phyloP scores from a whole-genome alignment of 352 stramenopile species.

The Globisporangium sylvaticum region DNA sequence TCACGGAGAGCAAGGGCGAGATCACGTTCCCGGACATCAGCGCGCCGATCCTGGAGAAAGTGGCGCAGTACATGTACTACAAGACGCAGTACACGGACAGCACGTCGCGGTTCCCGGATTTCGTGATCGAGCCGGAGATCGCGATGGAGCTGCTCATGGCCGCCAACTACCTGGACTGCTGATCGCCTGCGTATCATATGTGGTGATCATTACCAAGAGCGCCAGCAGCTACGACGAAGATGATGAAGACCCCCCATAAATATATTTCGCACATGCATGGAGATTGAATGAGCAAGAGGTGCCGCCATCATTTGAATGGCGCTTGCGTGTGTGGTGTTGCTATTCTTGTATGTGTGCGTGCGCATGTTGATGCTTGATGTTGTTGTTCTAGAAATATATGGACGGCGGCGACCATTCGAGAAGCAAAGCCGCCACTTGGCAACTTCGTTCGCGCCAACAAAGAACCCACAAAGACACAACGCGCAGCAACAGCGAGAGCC shows the following conservation, averaged over 20 bases:
- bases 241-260: not conserved
- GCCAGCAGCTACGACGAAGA: not conserved
- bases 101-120: constrained; percentile 94
- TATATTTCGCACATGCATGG: not conserved
- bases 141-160: constrained; percentile 97
- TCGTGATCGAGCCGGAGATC: constrained; percentile 97
- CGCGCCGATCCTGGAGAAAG: constrained; percentile 95
- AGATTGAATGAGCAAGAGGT: not conserved
- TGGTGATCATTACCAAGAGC: not conserved
- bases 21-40: constrained; percentile 97
- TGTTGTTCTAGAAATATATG: constrained; percentile 5
- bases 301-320: not conserved
- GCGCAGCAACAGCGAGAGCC: not conserved
- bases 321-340: not conserved
- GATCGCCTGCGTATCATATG: constrained; percentile 8
- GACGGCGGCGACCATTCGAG: constrained; percentile 5
- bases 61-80: constrained; percentile 99
- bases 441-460: not conserved
- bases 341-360: constrained; percentile 4
- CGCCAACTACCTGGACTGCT: constrained; percentile 96
- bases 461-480: not conserved
- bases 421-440: not conserved
- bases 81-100: constrained; percentile 96
- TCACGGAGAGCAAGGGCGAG: constrained; percentile 92
- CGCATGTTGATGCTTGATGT: not conserved